Evolutionary conservation across 1,284 basidiomycete genomes (phyloP).

Genomic region (Moesziomyces antarcticus): DNA sequence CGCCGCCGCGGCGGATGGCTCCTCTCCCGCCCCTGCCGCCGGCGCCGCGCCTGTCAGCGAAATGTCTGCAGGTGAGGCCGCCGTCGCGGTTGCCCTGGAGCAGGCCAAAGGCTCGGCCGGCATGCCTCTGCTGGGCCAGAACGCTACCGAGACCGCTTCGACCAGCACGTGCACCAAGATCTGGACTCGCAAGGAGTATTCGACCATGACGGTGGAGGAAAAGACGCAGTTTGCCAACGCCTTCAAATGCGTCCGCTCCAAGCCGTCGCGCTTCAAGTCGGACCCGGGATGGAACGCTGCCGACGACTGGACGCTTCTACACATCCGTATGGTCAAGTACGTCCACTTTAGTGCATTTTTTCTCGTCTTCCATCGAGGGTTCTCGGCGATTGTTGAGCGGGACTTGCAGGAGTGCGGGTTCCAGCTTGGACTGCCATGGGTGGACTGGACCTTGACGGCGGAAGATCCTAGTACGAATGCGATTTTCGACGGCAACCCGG

Average conservation of each 20-base stretch:
- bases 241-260: slow-evolving; percentile 27
- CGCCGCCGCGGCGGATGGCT: no score
- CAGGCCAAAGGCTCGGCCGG: no score
- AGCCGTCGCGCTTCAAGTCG: slow-evolving; percentile 30
- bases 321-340: slow-evolving; percentile 41
- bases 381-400: slow-evolving; percentile 20
- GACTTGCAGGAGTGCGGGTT: slow-evolving; percentile 35
- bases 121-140: no score
- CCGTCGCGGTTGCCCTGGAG: neutral
- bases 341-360: slow-evolving; percentile 46
- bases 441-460: slow-evolving; percentile 31
- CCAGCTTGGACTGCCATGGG: slow-evolving; percentile 25
- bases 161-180: slow-evolving; percentile 1
- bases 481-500: slow-evolving; percentile 13
- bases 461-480: slow-evolving; percentile 14
- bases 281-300: slow-evolving; percentile 13
- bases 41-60: no score
- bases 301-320: slow-evolving; percentile 41
- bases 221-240: slow-evolving; percentile 22
- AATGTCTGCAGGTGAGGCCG: no score
- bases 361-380: slow-evolving; percentile 27
- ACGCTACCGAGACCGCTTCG: no score
- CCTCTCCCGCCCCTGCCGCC: no score
- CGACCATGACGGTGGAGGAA: slow-evolving; percentile 11
- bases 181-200: slow-evolving; percentile 35